These are phyloP conservation scores for Aspergillus bombycis DNA, from an alignment of 2,329 filamentous ascomycete genomes.

Conservation along the genomic window DNA sequence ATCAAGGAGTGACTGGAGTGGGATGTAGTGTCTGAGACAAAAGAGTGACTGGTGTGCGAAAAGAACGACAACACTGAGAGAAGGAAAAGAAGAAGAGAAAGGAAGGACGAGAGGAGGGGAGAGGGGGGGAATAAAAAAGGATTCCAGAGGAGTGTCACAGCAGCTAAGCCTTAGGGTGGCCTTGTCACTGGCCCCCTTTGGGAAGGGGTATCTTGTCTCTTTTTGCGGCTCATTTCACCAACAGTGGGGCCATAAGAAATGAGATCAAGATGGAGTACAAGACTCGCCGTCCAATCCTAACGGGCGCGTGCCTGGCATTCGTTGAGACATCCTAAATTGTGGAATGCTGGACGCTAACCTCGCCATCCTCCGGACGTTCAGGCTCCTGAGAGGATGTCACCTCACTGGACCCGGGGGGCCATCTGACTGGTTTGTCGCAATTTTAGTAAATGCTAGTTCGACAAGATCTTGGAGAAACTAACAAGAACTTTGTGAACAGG, in stretches of 20 bases:
- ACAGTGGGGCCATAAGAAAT: constrained; percentile 7
- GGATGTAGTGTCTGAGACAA: constrained; percentile 22
- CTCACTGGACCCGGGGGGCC: neutral
- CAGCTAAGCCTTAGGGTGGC: constrained; percentile 10
- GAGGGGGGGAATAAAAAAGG: neutral
- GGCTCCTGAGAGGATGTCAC: constrained; percentile 6
- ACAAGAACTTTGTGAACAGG: constrained; percentile 2
- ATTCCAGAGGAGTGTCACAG: neutral
- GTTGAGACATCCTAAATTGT: constrained; percentile 2
- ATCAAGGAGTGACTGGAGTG: constrained; percentile 32
- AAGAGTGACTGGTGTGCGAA: constrained; percentile 27
- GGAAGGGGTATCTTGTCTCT: constrained; percentile 7
- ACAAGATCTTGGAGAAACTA: constrained; percentile 1
- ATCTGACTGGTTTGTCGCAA: constrained; percentile 2
- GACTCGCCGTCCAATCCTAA: neutral
- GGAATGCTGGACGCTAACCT: constrained; percentile 6
- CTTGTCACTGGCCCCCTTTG: constrained; percentile 6
- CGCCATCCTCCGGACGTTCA: neutral
- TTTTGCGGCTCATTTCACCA: constrained; percentile 12
- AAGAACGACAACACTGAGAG: constrained; percentile 14
- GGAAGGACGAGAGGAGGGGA: constrained; percentile 13
- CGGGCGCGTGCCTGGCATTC: neutral
- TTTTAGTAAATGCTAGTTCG: constrained; percentile 6
- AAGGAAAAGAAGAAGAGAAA: constrained; percentile 17
- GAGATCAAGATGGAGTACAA: neutral